Evolutionary conservation across 2,329 filamentous ascomycete species (phyloP).

Genomic region (Colletotrichum somersetense): DNA sequence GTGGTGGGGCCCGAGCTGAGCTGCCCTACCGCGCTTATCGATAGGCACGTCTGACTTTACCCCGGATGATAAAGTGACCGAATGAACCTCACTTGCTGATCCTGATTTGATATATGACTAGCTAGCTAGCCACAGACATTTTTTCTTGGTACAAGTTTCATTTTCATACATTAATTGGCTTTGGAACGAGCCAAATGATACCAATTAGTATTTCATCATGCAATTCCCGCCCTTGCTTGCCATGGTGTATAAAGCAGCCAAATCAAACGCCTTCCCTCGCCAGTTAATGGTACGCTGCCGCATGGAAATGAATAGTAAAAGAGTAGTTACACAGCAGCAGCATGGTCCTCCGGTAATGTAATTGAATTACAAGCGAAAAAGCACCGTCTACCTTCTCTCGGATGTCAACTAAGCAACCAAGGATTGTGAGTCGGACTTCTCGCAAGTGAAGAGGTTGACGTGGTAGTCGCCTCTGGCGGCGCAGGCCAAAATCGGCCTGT

Average conservation of each 20-base stretch:
- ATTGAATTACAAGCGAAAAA: conserved; percentile 18
- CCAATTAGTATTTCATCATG: conserved; percentile 19
- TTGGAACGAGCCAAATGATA: conserved; percentile 11
- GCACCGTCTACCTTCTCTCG: neutral
- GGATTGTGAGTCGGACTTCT: conserved; percentile 56
- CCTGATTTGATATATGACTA: neutral
- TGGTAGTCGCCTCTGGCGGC: conserved; percentile 89
- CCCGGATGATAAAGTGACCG: neutral
- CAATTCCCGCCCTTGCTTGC: conserved; percentile 16
- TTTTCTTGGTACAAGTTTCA: neutral
- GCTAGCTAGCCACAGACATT: neutral
- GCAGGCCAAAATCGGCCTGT: conserved; percentile 90
- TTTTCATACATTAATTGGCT: conserved; percentile 32
- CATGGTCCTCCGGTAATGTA: neutral
- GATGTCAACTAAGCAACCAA: conserved; percentile 35
- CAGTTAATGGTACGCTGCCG: conserved; percentile 33
- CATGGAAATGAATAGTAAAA: conserved; percentile 26
- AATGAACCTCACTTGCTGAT: neutral
- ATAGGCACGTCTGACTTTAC: conserved; percentile 8
- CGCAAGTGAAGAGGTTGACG: conserved; percentile 87
- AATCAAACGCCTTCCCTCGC: conserved; percentile 35
- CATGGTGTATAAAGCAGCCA: conserved; percentile 22
- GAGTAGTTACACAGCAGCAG: conserved; percentile 34
- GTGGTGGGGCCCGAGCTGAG: conserved; percentile 16
- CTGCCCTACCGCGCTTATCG: conserved; percentile 9